Evolutionary conservation across 2,329 filamentous ascomycete species (phyloP).

Genomic region (Rutstroemia sydowiana): DNA sequence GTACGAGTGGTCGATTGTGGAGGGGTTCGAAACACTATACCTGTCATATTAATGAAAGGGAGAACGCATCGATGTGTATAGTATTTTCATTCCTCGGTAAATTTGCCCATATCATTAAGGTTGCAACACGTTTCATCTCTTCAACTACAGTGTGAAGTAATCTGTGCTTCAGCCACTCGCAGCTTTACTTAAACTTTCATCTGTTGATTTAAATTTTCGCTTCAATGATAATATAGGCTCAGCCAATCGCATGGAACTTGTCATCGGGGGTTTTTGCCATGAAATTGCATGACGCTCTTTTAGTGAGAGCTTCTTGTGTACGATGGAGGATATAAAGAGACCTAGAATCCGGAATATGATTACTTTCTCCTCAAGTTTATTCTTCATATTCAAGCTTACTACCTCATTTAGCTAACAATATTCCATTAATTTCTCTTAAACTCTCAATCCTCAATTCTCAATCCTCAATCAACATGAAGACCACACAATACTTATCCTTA

Average conservation of each 20-base stretch:
- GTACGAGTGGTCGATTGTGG: no score
- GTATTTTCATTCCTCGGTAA: no score
- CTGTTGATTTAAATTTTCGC: not conserved
- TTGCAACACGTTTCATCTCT: no score
- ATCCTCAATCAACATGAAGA: slow-evolving; percentile 1
- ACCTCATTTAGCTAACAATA: not conserved
- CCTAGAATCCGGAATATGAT: not conserved
- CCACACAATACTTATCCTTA: slow-evolving; percentile 1
- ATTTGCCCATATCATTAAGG: no score
- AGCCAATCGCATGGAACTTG: not conserved
- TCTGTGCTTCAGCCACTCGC: not conserved
- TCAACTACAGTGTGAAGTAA: no score
- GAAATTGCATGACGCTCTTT: not conserved
- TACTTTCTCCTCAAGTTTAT: not conserved
- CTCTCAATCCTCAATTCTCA: not conserved
- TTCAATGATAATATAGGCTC: not conserved
- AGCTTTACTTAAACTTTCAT: not conserved
- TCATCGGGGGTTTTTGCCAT: no score
- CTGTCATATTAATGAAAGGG: no score
- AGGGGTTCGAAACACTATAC: no score
- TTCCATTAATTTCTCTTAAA: not conserved
- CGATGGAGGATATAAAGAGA: not conserved
- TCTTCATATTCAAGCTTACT: no score
- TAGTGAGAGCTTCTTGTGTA: not conserved
- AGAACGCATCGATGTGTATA: no score